Base-by-base conservation (phyloP, 495 filamentous ascomycete genomes). In the Daldinia grandis region DNA sequence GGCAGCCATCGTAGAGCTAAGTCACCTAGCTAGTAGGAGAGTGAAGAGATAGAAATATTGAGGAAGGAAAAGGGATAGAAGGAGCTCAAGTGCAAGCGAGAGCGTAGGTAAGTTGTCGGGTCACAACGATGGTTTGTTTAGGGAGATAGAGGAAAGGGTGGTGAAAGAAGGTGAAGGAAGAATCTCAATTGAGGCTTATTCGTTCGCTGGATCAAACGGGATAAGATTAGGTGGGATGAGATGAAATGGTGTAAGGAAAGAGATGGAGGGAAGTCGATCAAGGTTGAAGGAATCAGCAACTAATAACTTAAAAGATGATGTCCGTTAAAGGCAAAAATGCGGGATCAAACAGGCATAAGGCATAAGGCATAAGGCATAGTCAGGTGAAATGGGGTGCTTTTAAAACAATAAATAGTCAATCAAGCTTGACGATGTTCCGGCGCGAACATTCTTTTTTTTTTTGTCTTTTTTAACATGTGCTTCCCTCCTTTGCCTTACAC, bases 1-100 rank as follows among this genome's bases (percentile, higher is more conserved):
- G 21, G 75, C 67, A 70, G 80, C 74, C 81, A 83, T 83, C 53
- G 76, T 74, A 54, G 33, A 28, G 53, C 44, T 42, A 12, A 40
- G 47, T 40, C 47, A 51, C 15, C 37, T 27, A 33, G 15, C 14
- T 35, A 27, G 57, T 27, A 65, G 17, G 17, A 55, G 19, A 24
- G 33, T 60, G 40, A 14, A 40, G 17, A 68, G 44, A 61, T 63
- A 66, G 25, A 5, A 27, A 35, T 64, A 14, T 42, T 19, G 51
- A 53, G n/a, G 25, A 28, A 62, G 42, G 42, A 42, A 61, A 40
- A 47, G 33, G 42, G 58, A 37, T 25, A 27, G 19, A 30, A 21
- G 37, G 35, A 73, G 57, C 38, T 62, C 61, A 19, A 60, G 44
- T 19, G 17, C 30, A 37, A 60, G 64, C 37, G 21, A 25, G 31